Evolutionary conservation across 2,329 filamentous ascomycete genomes (phyloP), one percentile per base, ranked within the genome.

Genomic region (Ophiognomonia clavigignenti-juglandacearum): DNA sequence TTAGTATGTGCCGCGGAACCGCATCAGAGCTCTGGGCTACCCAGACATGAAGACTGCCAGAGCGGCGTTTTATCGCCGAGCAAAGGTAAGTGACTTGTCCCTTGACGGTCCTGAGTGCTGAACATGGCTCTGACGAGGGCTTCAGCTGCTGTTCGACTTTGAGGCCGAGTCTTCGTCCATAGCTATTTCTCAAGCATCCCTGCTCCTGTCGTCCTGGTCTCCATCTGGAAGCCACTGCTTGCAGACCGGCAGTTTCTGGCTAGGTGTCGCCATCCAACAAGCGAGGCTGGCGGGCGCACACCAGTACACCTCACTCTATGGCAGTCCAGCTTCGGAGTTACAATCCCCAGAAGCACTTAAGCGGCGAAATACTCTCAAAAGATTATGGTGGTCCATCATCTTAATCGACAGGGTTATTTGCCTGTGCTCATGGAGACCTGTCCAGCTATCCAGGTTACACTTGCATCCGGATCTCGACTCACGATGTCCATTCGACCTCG

Each of bases 181-280:
- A 0, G 60, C 64, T 10, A 63, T 70, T 7, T 56, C 70, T 1
- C 70, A 73, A 52, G 64, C 68, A 1, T 64, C 68, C 1, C 59
- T 73, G 3, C 62, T 73, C 10, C 65, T 73, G 20, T 68, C 68
- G 16, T 70, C 66, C 52, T 72, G 68, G 69, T 66, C 66, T 0
- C 59, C 62, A 19, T 56, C 45, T 19, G 19, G 36, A 3, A 40
- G 50, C 43, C 4, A 59, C 56, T 6, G 61, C 61, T 13, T 62
- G 61, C 4, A 58, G 61, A 22, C 31, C 24, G 47, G 34, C 27
- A 71, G 71, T 6, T 67, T 66, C 4, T 78, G 74, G 74, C 65
- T 78, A 2, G 65, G 66, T 19, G 64, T 68, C 31, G 71, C 72
- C 2, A 75, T 77, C 40, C 69, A 75, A 54, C 71, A 74, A 45